Percentiles rank a stretch among this genome's conserved stretches.
Conservation (phyloP, 228 moss, liverwort and hornwort genomes). For the Sphagnum magellanicum region DNA sequence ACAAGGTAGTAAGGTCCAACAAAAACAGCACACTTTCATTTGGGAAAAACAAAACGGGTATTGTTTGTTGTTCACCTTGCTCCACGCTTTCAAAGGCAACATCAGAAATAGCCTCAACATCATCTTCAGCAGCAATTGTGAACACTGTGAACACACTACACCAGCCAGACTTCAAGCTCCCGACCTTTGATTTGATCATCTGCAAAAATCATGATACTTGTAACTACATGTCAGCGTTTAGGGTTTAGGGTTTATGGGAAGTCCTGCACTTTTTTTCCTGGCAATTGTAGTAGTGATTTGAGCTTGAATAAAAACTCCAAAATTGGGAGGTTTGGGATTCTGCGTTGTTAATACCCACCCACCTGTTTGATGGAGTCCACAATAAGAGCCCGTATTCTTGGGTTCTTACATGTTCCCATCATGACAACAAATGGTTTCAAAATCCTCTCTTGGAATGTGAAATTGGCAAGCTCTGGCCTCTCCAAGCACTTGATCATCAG, state of each 20-base stretch:
- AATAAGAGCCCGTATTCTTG: conserved; percentile 47
- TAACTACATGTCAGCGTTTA: too few species aligned
- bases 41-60: too few species aligned
- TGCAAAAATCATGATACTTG: background rate
- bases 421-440: conserved; percentile 60
- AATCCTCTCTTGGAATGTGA: conserved; percentile 55
- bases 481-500: conserved; percentile 56
- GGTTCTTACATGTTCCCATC: conserved; percentile 43
- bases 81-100: conserved; percentile 59
- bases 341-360: background rate
- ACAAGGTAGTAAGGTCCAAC: too few species aligned
- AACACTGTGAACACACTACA: conserved; percentile 60
- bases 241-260: too few species aligned
- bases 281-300: too few species aligned
- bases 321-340: too few species aligned
- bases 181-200: conserved; percentile 63
- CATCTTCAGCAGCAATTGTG: conserved; percentile 50
- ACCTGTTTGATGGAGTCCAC: conserved; percentile 63
- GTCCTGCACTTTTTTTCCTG: too few species aligned
- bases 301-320: too few species aligned
- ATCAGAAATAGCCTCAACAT: conserved; percentile 45
- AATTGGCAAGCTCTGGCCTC: conserved; percentile 50
- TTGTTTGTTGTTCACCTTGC: conserved; percentile 22
- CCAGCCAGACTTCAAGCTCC: conserved; percentile 57
- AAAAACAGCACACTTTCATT: too few species aligned